Evolutionary conservation across 495 filamentous ascomycete genomes (phyloP), one percentile per base, ranked within the genome.

Genomic region (Pyrenula aspistea): DNA sequence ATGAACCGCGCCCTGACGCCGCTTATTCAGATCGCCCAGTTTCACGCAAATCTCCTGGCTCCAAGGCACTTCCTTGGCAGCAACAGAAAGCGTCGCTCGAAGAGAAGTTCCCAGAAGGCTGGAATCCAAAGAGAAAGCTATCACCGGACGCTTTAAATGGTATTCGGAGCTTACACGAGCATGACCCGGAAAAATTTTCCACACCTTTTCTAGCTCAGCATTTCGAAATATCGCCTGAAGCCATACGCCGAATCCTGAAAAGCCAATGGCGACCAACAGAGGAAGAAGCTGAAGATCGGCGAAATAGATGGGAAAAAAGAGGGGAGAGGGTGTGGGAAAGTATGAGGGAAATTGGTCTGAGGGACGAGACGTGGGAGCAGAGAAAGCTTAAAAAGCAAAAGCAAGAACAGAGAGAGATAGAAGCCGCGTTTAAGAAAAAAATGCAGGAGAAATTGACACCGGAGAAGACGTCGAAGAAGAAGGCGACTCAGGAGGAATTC

Each of bases 111-210:
- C 77, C 81, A 1, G 67, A 61, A 0, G 83, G 84, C 4, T 98
- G 92, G 91, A 72, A 76, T 48, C 90, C 93, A 22, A 75, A 75
- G 23, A 97, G 94, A 71, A 83, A 83, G 56, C 81, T 98, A 1
- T 97, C 93, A 0, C 93, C 92, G 0, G 91, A 96, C 67, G 88
- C 92, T 11, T 65, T 95, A 11, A 85, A 90, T 15, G 90, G 89
- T 24, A 96, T 97, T 57, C 83, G 88, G 20, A 81, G 84, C 24
- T 74, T 98, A 22, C 80, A 95, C 65, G 68, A 76, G 1, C 80
- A 88, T 59, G 82, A 87, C 51, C 90, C 93, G 0, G 77, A 86
- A 1, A 68, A 73, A 53, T 95, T 88, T 72, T 84, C 86, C 20
- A 94, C 88, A 1, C 63, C 75, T 10, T 79, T 83, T 36, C 82